Evolutionary conservation across 345 rosid genomes (phyloP), one percentile per base, ranked within the genome.

Genomic region (Euclidium syriacum): DNA sequence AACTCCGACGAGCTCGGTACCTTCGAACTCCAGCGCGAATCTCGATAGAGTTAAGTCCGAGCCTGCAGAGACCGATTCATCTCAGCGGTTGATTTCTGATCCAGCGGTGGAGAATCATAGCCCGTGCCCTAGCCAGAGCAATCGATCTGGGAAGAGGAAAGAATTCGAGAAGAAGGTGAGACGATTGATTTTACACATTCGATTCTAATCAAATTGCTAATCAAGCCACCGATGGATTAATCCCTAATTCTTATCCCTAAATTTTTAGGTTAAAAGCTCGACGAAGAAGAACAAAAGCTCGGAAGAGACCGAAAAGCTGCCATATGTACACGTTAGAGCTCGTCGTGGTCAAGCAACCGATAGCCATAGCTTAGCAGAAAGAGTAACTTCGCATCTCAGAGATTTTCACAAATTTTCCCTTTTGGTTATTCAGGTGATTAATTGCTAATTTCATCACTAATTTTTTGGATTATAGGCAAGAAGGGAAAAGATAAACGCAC

Each of bases 271-370:
- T 54, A 85, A 85, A 76, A 78, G 72, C 58, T 81, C 84, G 10
- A 19, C 81, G 44, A 85, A 85, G 86, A 85, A 83, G 74, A 74
- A 42, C 68, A 85, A 80, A 72, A 76, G 70, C 58, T 75, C 76
- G 1, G 83, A 71, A 75, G 83, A 79, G 15, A 78, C 32, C 3
- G 84, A 82, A 72, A 80, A 75, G 74, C 80, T 85, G 14, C 91
- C 91, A 18, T 83, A 83, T 65, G 91, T 85, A 34, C 91, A 85
- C 22, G 91, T 85, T 53, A 75, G 91, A 67, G 91, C 86, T 68
- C 88, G 86, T 52, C 86, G 88, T 29, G 91, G 91, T 63, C 88
- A 83, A 73, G 91, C 91, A 12, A 85, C 91, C 0, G 91, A 85
- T 70, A 85, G 86, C 73, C 91, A 85, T 77, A 85, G 91, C 82